These are phyloP conservation scores for Phylloboletellus chloephorus DNA, from an alignment of 1,284 basidiomycete genomes.

Conservation along the genomic window DNA sequence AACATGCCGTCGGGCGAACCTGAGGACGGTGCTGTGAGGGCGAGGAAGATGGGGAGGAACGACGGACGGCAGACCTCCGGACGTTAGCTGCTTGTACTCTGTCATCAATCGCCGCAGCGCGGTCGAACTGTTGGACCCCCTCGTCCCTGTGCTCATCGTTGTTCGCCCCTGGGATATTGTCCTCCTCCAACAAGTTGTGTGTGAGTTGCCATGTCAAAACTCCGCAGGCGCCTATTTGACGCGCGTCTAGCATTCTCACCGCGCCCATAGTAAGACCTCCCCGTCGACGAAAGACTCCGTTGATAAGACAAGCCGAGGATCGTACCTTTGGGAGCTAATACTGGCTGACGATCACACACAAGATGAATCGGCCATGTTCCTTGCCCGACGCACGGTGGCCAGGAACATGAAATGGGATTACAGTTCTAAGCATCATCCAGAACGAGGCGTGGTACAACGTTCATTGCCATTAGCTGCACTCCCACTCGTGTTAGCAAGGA, in stretches of 20 bases:
- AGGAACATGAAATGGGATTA: conserved; percentile 7
- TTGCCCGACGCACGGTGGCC: conserved; percentile 6
- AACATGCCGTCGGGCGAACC: conserved; percentile 91
- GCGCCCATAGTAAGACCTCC: too few relatives aligned
- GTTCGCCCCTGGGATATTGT: background rate
- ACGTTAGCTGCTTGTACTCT: conserved; percentile 85
- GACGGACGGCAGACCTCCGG: conserved; percentile 40
- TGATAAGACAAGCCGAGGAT: too few relatives aligned
- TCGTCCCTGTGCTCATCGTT: conserved; percentile 40
- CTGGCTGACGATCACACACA: conserved; percentile 5
- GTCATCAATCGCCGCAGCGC: conserved; percentile 83
- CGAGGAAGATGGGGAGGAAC: background rate
- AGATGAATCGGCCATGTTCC: conserved; percentile 2
- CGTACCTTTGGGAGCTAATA: too few relatives aligned
- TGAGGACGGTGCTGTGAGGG: conserved; percentile 26
- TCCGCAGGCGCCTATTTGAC: conserved; percentile 3
- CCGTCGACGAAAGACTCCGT: too few relatives aligned
- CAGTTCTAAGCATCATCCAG: conserved; percentile 62
- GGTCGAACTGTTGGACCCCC: conserved; percentile 49
- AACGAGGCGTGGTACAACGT: conserved; percentile 81
- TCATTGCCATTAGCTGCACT: conserved; percentile 87
- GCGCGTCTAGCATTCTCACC: too few relatives aligned
- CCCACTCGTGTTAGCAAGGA: conserved; percentile 2
- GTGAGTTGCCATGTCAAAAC: conserved; percentile 3
- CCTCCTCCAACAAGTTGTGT: background rate